These are phyloP conservation scores for Penicillium crystallinum DNA, from an alignment of 495 filamentous ascomycete genomes.

Conservation along the genomic window DNA sequence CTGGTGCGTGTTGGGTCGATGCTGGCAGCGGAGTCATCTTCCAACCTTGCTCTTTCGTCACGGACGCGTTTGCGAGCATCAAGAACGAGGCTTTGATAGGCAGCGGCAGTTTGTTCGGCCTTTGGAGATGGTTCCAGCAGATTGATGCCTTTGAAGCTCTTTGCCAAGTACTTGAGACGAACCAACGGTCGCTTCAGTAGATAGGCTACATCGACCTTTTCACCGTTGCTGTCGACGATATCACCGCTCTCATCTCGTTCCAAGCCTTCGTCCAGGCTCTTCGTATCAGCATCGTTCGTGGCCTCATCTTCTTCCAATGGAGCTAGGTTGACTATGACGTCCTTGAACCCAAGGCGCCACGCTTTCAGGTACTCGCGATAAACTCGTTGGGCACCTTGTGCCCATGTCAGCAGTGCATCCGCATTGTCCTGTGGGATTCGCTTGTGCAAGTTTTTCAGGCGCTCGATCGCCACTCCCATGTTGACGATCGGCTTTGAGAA, in stretches of 20 bases:
- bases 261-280: slow-evolving; percentile 60
- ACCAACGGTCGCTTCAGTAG: slow-evolving; percentile 85
- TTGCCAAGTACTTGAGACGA: slow-evolving; percentile 80
- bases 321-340: slow-evolving; percentile 89
- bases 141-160: slow-evolving; percentile 50
- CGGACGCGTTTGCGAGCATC: slow-evolving; percentile 73
- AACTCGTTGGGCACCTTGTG: slow-evolving; percentile 64
- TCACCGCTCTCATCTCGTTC: slow-evolving; percentile 74
- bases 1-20: slow-evolving; percentile 75
- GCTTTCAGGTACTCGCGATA: slow-evolving; percentile 85
- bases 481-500: slow-evolving; percentile 86
- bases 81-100: slow-evolving; percentile 66
- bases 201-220: slow-evolving; percentile 91
- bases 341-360: slow-evolving; percentile 93
- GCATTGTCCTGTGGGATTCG: slow-evolving; percentile 67
- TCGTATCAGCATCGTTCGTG: slow-evolving; percentile 46
- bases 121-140: slow-evolving; percentile 51
- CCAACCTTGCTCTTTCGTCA: slow-evolving; percentile 80
- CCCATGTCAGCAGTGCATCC: slow-evolving; percentile 71
- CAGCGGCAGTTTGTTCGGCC: slow-evolving; percentile 49
- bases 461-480: slow-evolving; percentile 89
- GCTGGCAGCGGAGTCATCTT: slow-evolving; percentile 82
- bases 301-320: slow-evolving; percentile 53
- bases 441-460: slow-evolving; percentile 72
- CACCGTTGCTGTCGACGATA: slow-evolving; percentile 69